Base-by-base conservation (phyloP, 176 grass and related monocot species). In the Cocos nucifera region DNA sequence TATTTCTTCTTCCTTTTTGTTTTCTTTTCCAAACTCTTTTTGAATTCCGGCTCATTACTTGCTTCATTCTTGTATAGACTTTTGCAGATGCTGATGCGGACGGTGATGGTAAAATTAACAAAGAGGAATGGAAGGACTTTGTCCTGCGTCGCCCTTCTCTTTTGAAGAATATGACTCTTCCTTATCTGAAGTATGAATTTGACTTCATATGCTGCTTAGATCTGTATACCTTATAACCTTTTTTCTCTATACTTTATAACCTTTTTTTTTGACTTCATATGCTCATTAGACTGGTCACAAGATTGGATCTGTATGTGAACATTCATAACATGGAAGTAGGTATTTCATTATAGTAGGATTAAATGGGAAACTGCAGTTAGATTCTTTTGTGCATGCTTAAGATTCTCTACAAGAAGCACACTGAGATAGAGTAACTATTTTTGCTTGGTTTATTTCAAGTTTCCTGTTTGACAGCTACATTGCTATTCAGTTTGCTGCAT, bases 131-230 rank as follows among this genome's bases (percentile, higher is more conserved):
- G 90, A 89, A 86, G 49, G 71, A 89, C 28, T 95, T 89, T 49
- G 90, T 77, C 17, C 29, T 81, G 39, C 66, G 59, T 9, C 79
- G 76, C 54, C 90, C 86, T 18, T 76, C 78, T 70, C 71, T 95
- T 24, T 71, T 95, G 28, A 95, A 86, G 74, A 89, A 95, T 64
- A 95, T 95, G 86, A 95, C 86, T 4, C 72, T 95, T 20, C 86
- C 82, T 21, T 83, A 95, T 56, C 82, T 95, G 48, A 77, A 71
- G 89, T 89, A 74, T 30, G 61, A 17, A 32, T 22, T 59, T 77
- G 21, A 30, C 24, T 52, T 61, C 18, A 56, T 3, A 14, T 51
- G 9, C 16, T 28, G 44, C 19, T 23, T 51, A n/a, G 51, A 50
- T 15, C 27, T 3, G 10, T 44, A 51, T 64, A 19, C 19, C 14